Base-by-base conservation (phyloP, 108 stramenopile genomes). In the Skeletonema costatum region DNA sequence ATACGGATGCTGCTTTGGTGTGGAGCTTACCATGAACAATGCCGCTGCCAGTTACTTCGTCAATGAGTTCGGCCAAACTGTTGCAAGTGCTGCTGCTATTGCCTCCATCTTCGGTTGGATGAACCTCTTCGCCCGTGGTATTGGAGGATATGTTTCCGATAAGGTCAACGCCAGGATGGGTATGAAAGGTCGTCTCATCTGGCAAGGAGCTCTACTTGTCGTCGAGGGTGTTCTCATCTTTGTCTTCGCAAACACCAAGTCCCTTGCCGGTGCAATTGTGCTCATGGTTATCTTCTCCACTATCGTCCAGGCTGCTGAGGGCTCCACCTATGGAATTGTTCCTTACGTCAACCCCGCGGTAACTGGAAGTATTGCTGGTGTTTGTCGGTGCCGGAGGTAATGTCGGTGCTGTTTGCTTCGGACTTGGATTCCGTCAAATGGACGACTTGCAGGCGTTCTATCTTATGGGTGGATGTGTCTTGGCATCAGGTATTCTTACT, bases 351-450 rank as follows among this genome's bases (percentile, higher is more conserved):
- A 86, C 68, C 95, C 95, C 11, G 66, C 86, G 31, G 80, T 84
- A 48, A 92, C 90, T 32, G 95, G 95, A 69, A 78, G 86, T 13
- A 87, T 96, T 67, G 61, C 91, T 32, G 94, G 93, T 68, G 86
- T 96, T 96, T 76, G 86, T 96, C 36, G 95, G 95, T 39, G 95
- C 93, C 39, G 92, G 90, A 59, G 88, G 87, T 42, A 89, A 89
- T 74, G 44, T 60, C 14, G 88, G 91, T 50, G 88, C 87, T 12
- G 88, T 92, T 25, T 48, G 64, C 66, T 92, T 92, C 65, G 87
- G 85, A 41, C 62, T 90, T 32, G 84, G 78, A 36, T 86, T 90
- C 73, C 88, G 80, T 68, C 35, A 66, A 25, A 33, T 36, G 33
- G 62, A 63, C 3, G 29, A 6, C 9, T 2, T 56, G 17, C 63